Percentiles rank a stretch among this genome's conserved stretches.
These are phyloP conservation scores for Didymella arachidicola DNA, from an alignment of 2,329 filamentous ascomycete genomes.

Conservation along the genomic window DNA sequence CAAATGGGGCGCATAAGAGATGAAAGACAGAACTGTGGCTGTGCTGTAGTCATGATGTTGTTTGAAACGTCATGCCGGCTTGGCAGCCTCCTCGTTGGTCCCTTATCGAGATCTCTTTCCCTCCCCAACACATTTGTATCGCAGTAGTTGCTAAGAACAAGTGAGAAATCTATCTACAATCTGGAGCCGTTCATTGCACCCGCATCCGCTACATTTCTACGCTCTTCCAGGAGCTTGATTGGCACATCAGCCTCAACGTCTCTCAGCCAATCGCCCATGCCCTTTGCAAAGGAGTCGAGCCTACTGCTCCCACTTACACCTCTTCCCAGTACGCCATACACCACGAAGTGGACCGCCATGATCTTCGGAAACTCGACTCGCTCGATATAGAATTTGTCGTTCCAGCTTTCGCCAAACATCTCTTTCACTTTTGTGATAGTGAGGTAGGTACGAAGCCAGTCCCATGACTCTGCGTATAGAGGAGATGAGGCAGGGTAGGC, in stretches of 20 bases:
- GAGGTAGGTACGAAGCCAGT: constrained; percentile 44
- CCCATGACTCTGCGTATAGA: constrained; percentile 39
- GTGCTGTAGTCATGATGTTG: constrained; percentile 1
- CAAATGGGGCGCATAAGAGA: constrained; percentile 1
- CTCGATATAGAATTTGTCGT: constrained; percentile 33
- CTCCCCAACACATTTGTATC: neutral
- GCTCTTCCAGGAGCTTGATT: constrained; percentile 37
- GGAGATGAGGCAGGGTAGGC: constrained; percentile 31
- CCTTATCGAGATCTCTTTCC: neutral
- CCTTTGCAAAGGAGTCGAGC: constrained; percentile 62
- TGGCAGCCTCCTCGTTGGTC: neutral
- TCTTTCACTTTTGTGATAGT: constrained; percentile 38
- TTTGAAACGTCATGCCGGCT: constrained; percentile 17
- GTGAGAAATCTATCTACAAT: neutral
- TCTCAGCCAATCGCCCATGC: constrained; percentile 61
- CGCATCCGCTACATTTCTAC: constrained; percentile 8
- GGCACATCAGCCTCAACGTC: constrained; percentile 56
- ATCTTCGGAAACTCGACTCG: constrained; percentile 45
- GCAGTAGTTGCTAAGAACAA: neutral
- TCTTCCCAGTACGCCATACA: constrained; percentile 49
- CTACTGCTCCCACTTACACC: constrained; percentile 58
- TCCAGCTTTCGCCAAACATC: constrained; percentile 41
- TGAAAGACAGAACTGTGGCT: constrained; percentile 7
- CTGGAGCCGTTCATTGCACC: neutral
- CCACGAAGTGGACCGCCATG: constrained; percentile 47